Evolutionary conservation across 2,329 filamentous ascomycete genomes (phyloP).

Genomic region (Thielaviopsis ethacetica): DNA sequence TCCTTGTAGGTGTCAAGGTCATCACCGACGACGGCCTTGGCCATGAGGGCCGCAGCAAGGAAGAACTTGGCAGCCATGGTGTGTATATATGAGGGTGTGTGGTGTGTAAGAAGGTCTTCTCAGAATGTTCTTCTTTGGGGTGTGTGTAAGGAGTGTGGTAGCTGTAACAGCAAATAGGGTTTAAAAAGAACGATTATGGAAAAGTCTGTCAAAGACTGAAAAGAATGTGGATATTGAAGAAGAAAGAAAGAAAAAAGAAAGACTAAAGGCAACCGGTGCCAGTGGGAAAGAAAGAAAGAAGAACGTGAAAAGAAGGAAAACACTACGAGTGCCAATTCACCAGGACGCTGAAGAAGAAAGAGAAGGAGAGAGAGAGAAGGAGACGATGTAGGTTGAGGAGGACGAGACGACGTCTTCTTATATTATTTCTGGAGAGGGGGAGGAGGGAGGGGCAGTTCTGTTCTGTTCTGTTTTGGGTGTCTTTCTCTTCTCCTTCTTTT

Average conservation of each 20-base stretch:
- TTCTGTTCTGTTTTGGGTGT: too few relatives aligned
- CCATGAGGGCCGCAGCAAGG: slow-evolving; percentile 3
- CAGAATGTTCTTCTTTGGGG: too few relatives aligned
- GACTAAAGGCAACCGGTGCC: slow-evolving; percentile 8
- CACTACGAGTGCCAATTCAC: background rate
- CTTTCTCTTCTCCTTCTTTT: too few relatives aligned
- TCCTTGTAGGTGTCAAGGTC: slow-evolving; percentile 22
- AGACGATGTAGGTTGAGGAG: background rate
- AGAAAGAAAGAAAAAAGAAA: slow-evolving; percentile 3
- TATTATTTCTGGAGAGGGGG: background rate
- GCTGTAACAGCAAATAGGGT: too few relatives aligned
- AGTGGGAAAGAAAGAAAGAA: slow-evolving; percentile 3
- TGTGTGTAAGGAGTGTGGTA: too few relatives aligned
- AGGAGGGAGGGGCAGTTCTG: too few relatives aligned
- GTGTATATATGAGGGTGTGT: too few relatives aligned
- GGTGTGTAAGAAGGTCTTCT: too few relatives aligned
- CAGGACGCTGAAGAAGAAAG: slow-evolving; percentile 4
- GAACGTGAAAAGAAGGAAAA: background rate
- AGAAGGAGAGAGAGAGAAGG: background rate
- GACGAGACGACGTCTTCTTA: background rate
- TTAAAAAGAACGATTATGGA: background rate
- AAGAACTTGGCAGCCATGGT: slow-evolving; percentile 6
- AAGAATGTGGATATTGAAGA: background rate
- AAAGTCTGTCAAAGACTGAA: background rate
- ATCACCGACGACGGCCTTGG: slow-evolving; percentile 2